Evolutionary conservation across 2,329 filamentous ascomycete genomes (phyloP).

Genomic region (Tolypocladium nubicola): DNA sequence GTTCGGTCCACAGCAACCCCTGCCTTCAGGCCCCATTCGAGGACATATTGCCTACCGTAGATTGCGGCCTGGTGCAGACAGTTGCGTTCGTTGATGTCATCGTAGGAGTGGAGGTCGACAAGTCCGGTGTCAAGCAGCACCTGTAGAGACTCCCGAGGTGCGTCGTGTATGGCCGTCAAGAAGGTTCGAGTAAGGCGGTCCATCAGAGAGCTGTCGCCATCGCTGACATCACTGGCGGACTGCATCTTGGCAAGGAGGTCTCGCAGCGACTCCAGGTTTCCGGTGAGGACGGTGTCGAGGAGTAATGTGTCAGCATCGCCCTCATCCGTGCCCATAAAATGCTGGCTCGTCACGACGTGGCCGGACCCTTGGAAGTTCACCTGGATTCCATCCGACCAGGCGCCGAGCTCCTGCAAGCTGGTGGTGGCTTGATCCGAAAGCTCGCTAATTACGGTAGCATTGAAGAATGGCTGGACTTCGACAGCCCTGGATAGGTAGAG

Average conservation of each 20-base stretch:
- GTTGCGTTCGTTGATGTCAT: slow-evolving; percentile 96
- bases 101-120: slow-evolving; percentile 85
- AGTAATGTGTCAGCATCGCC: slow-evolving; percentile 83
- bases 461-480: slow-evolving; percentile 97
- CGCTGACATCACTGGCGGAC: slow-evolving; percentile 40
- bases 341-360: slow-evolving; percentile 55
- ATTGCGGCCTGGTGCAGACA: slow-evolving; percentile 96
- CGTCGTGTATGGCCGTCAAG: slow-evolving; percentile 79
- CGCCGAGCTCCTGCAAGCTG: slow-evolving; percentile 87
- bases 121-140: slow-evolving; percentile 69
- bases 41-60: slow-evolving; percentile 71
- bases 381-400: slow-evolving; percentile 94
- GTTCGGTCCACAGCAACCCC: slow-evolving; percentile 69
- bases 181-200: slow-evolving; percentile 86
- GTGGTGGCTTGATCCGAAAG: slow-evolving; percentile 94
- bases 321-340: slow-evolving; percentile 66
- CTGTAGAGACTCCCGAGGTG: slow-evolving; percentile 63
- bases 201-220: slow-evolving; percentile 44
- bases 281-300: slow-evolving; percentile 74
- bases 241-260: slow-evolving; percentile 73
- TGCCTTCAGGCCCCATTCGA: slow-evolving; percentile 63
- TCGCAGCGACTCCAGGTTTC: slow-evolving; percentile 65
- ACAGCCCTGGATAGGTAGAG: slow-evolving; percentile 92
- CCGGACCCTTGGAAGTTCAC: slow-evolving; percentile 64
- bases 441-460: slow-evolving; percentile 91